Percentiles rank a stretch among this genome's conserved stretches.
These are phyloP conservation scores for Diutina ranongensis DNA, from an alignment of 1,139 yeast species.

Conservation along the genomic window DNA sequence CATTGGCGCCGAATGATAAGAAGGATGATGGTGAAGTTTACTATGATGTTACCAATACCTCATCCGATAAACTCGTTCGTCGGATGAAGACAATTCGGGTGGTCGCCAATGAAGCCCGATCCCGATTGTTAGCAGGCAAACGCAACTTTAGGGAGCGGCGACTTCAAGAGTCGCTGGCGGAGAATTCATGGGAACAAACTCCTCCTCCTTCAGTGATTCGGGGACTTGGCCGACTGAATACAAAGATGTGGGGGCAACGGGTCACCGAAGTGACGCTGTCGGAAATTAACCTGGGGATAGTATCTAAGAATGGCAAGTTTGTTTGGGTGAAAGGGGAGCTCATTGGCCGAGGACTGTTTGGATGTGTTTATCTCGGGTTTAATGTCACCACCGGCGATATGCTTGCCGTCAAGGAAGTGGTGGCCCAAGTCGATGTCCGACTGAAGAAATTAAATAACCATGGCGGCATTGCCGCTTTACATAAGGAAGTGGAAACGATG, in stretches of 20 bases:
- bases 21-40: slow-evolving; percentile 22
- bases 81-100: slow-evolving; percentile 83
- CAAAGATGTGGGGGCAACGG: slow-evolving; percentile 96
- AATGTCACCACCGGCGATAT: slow-evolving; percentile 96
- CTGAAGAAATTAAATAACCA: slow-evolving; percentile 9
- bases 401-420: slow-evolving; percentile 97
- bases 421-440: slow-evolving; percentile 18
- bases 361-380: slow-evolving; percentile 85
- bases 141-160: slow-evolving; percentile 7
- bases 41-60: slow-evolving; percentile 14
- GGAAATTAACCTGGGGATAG: slow-evolving; percentile 43
- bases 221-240: slow-evolving; percentile 35
- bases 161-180: background rate
- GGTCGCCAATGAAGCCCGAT: slow-evolving; percentile 80
- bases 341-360: slow-evolving; percentile 95
- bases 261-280: slow-evolving; percentile 84
- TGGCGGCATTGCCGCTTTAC: slow-evolving; percentile 72
- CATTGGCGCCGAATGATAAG: background rate
- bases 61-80: slow-evolving; percentile 18
- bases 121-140: background rate
- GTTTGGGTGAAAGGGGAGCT: slow-evolving; percentile 98
- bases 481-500: slow-evolving; percentile 87
- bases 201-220: background rate
- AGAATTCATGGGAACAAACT: background rate
- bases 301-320: slow-evolving; percentile 55